Conservation (phyloP, 805 yeast species). For the Teunomyces gatunensis region DNA sequence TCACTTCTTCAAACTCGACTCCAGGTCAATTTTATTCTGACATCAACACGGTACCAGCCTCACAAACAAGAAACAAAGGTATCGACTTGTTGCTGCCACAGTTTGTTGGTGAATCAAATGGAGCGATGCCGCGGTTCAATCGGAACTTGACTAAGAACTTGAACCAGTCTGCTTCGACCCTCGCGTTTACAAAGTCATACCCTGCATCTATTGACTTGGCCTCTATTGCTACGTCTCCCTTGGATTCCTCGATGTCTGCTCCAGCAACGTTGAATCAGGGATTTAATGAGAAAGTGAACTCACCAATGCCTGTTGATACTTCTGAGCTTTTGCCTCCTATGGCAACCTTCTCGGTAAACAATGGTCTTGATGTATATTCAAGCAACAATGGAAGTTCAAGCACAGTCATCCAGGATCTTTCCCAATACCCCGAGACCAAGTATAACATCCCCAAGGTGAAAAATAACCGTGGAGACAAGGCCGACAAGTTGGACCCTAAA, state of each 20-base stretch:
- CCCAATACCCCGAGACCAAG: slow-evolving; percentile 3
- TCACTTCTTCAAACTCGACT: slow-evolving; percentile 10
- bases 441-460: slow-evolving; percentile 11
- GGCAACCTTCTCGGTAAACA: slow-evolving; percentile 24
- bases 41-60: slow-evolving; percentile 6
- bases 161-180: slow-evolving; percentile 6
- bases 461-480: slow-evolving; percentile 20
- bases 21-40: slow-evolving; percentile 14
- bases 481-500: slow-evolving; percentile 42
- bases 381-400: neutral
- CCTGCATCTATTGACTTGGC: slow-evolving; percentile 54
- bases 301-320: neutral
- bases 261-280: slow-evolving; percentile 9
- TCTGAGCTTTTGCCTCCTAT: slow-evolving; percentile 28
- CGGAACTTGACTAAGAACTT: neutral
- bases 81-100: slow-evolving; percentile 29
- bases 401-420: slow-evolving; percentile 3
- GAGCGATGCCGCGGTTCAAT: neutral
- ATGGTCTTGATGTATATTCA: slow-evolving; percentile 2
- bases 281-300: neutral
- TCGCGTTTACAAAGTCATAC: slow-evolving; percentile 36
- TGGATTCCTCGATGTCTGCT: slow-evolving; percentile 12
- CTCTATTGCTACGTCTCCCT: slow-evolving; percentile 42
- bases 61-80: slow-evolving; percentile 3
- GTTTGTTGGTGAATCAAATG: slow-evolving; percentile 11